Base-by-base conservation (phyloP, 179 eudicot genomes). In the Monotropa hypopitys region DNA sequence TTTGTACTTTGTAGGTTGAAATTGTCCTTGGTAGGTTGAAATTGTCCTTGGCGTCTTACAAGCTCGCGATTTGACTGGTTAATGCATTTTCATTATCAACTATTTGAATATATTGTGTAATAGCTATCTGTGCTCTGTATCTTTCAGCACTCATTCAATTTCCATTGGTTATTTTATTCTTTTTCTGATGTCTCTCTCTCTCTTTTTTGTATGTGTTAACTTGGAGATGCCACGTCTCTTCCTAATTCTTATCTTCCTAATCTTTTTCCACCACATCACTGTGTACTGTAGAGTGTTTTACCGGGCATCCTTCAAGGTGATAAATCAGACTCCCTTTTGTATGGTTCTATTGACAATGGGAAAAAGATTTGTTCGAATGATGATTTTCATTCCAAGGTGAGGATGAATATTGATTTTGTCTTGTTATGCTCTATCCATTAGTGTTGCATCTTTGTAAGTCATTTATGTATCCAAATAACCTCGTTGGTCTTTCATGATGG, bases 261-360 rank as follows among this genome's bases (percentile, higher is more conserved):
- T 72, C 61, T 26, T 46, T 50, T 28, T 21, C 15, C 38, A 3
- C 61, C 38, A 67, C 74, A 33, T 40, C 47, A 20, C 21, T 80
- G 59, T 80, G 70, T 68, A 33, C 62, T 84, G 51, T 85, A 96
- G 99, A 96, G 99, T 88, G 98, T 96, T 78, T 82, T 96, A 78
- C 99, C 99, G 3, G 99, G 99, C 78, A 96, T 96, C 72, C 97
- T 96, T 78, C 99, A 96, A 86, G 99, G 99, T 49, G 99, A 96
- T 78, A 96, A 96, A 79, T 96, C 99, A 53, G 98, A 96, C 80
- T 93, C 99, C 42, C 97, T 96, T 83, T 84, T 96, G 47, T 96
- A 96, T 81, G 99, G 99, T 80, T 96, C 99, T 79, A 98, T 93
- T 80, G 99, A 96, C 84, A 96, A 96, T 83, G 99, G 99, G 75